A percentile compares a stretch with the other conserved stretches of the same genome.
These are phyloP conservation scores for Raphanus raphanistrum DNA, from an alignment of 345 rosid genomes.

Conservation along the genomic window DNA sequence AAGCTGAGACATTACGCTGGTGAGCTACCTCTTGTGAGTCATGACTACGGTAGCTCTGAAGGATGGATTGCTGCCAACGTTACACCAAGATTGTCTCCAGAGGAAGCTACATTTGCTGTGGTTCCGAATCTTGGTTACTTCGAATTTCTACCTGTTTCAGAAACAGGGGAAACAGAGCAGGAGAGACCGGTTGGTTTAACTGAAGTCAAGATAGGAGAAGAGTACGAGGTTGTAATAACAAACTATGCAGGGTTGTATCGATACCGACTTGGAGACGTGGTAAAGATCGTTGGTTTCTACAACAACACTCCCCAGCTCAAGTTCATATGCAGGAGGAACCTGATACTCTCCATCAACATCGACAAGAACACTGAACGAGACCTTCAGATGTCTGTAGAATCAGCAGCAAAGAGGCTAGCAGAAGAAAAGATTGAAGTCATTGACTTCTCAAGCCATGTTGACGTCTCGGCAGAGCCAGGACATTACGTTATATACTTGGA, in stretches of 20 bases:
- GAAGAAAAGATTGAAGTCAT: constrained; percentile 72
- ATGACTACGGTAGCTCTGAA: constrained; percentile 94
- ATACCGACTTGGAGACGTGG: constrained; percentile 85
- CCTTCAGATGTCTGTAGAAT: constrained; percentile 72
- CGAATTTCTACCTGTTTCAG: constrained; percentile 68
- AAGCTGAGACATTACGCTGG: constrained; percentile 90
- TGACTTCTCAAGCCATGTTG: constrained; percentile 82
- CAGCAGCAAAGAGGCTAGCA: constrained; percentile 58
- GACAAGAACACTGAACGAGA: constrained; percentile 95
- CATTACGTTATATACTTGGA: constrained; percentile 93
- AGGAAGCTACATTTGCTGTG: constrained; percentile 66
- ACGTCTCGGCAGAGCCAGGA: constrained; percentile 72
- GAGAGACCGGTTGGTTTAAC: constrained; percentile 66
- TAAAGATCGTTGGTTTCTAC: constrained; percentile 70
- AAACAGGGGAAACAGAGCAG: constrained; percentile 36
- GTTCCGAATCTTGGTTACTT: constrained; percentile 87
- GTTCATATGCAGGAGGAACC: constrained; percentile 74
- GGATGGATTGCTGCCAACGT: constrained; percentile 97
- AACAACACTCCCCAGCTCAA: constrained; percentile 84
- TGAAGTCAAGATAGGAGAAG: constrained; percentile 75
- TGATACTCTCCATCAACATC: constrained; percentile 73
- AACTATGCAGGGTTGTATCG: constrained; percentile 89
- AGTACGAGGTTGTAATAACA: constrained; percentile 84
- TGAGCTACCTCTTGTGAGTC: constrained; percentile 68
- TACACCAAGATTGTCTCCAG: constrained; percentile 68